Conservation (phyloP, 345 rosid genomes). For the Gynandropsis gynandra region DNA sequence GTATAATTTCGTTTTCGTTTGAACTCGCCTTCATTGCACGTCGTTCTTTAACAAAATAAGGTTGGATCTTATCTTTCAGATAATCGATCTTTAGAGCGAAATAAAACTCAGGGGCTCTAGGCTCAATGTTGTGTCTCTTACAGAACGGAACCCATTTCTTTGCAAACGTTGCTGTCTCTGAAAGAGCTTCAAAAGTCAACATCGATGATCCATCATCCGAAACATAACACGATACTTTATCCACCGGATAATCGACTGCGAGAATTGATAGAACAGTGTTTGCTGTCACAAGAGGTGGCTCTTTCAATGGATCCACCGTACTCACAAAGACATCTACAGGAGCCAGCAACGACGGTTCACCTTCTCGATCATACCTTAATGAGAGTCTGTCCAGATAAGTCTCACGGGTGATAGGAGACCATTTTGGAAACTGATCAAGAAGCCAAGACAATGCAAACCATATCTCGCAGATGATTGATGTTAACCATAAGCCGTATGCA, state of each 20-base stretch:
- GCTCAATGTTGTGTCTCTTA: slow-evolving; percentile 95
- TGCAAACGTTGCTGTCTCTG: slow-evolving; percentile 98
- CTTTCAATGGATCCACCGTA: slow-evolving; percentile 99
- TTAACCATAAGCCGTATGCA: slow-evolving; percentile 91
- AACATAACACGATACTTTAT: slow-evolving; percentile 98
- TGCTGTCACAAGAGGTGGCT: slow-evolving; percentile 94
- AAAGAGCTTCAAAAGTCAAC: slow-evolving; percentile 96
- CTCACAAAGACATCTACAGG: slow-evolving; percentile 98
- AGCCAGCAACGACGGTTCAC: slow-evolving; percentile 88
- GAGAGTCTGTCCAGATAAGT: slow-evolving; percentile 91
- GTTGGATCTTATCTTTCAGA: slow-evolving; percentile 93
- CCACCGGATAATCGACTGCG: slow-evolving; percentile 96
- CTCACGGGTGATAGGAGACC: slow-evolving; percentile 93
- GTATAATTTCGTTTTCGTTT: neutral
- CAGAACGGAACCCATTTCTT: slow-evolving; percentile 99
- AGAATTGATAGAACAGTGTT: slow-evolving; percentile 97
- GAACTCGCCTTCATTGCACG: slow-evolving; percentile 84
- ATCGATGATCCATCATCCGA: slow-evolving; percentile 99
- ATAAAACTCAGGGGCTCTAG: slow-evolving; percentile 97
- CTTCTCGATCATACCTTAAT: slow-evolving; percentile 91
- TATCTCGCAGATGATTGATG: slow-evolving; percentile 95
- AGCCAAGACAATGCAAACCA: slow-evolving; percentile 99
- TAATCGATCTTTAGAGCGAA: slow-evolving; percentile 98
- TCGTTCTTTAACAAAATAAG: slow-evolving; percentile 97
- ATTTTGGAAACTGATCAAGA: slow-evolving; percentile 97